Conservation (phyloP, 2,329 filamentous ascomycete genomes). For the Rutstroemia sp. region DNA sequence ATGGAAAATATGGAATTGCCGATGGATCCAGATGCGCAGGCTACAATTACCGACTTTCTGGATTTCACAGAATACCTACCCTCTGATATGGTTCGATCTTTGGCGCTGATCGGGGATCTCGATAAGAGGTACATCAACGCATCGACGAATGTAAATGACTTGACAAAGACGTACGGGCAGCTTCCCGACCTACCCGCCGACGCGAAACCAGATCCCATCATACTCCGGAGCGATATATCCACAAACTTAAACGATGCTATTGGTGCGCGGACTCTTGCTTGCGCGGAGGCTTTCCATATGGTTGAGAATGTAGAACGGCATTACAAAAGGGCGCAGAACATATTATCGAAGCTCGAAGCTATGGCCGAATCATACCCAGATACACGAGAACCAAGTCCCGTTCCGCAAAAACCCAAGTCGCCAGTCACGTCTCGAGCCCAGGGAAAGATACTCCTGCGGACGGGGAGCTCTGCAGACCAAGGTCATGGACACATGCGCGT, state of each 20-base stretch:
- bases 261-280: conserved; percentile 48
- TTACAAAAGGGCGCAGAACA: conserved; percentile 50
- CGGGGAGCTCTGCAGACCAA: conserved; percentile 36
- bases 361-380: conserved; percentile 55
- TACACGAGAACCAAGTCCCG: conserved; percentile 40
- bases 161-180: conserved; percentile 49
- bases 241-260: conserved; percentile 47
- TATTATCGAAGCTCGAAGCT: conserved; percentile 49
- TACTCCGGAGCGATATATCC: conserved; percentile 54
- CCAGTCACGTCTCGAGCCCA: conserved; percentile 43
- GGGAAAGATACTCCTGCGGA: conserved; percentile 37
- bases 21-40: conserved; percentile 58
- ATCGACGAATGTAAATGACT: conserved; percentile 46
- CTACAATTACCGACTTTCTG: conserved; percentile 63
- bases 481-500: conserved; percentile 11
- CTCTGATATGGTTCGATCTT: conserved; percentile 56
- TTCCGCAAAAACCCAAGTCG: conserved; percentile 39
- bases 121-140: conserved; percentile 51
- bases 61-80: conserved; percentile 58
- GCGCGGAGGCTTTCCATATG: conserved; percentile 57
- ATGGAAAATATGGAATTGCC: conserved; percentile 26
- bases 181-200: conserved; percentile 43
- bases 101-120: conserved; percentile 58
- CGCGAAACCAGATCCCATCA: conserved; percentile 40
- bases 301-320: conserved; percentile 56